Evolutionary conservation across 176 grass and related monocot genomes (phyloP).

Genomic region (Luzula sylvatica): DNA sequence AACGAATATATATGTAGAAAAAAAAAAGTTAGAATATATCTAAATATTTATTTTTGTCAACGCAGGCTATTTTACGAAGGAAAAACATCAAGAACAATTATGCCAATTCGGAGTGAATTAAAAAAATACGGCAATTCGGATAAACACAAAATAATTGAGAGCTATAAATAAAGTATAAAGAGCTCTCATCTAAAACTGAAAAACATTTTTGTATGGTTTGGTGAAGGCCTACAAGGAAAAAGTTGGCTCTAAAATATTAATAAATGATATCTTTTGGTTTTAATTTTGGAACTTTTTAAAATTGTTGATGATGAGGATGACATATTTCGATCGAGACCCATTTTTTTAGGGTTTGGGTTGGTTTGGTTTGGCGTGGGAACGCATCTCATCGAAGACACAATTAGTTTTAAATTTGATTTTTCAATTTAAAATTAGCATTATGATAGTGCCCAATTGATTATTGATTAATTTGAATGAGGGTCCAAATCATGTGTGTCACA

Average conservation of each 20-base stretch:
- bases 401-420: neutral
- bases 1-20: no score
- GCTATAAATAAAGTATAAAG: no score
- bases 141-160: no score
- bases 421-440: neutral
- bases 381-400: neutral
- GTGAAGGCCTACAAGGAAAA: no score
- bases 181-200: no score
- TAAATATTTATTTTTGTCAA: no score
- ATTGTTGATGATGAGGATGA: conserved; percentile 7
- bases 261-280: neutral
- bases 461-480: neutral
- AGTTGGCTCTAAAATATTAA: neutral
- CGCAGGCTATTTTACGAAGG: no score
- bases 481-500: conserved; percentile 12
- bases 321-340: conserved; percentile 3
- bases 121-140: no score
- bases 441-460: neutral
- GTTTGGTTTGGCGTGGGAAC: conserved; percentile 4
- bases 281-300: neutral
- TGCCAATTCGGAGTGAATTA: no score
- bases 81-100: no score
- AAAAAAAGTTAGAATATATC: no score
- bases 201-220: no score
- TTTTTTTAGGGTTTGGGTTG: neutral